Percentiles rank a stretch among this genome's conserved stretches.
phyloP scores from a whole-genome alignment of 2,329 filamentous ascomycete species.

The Diaporthe velutina region DNA sequence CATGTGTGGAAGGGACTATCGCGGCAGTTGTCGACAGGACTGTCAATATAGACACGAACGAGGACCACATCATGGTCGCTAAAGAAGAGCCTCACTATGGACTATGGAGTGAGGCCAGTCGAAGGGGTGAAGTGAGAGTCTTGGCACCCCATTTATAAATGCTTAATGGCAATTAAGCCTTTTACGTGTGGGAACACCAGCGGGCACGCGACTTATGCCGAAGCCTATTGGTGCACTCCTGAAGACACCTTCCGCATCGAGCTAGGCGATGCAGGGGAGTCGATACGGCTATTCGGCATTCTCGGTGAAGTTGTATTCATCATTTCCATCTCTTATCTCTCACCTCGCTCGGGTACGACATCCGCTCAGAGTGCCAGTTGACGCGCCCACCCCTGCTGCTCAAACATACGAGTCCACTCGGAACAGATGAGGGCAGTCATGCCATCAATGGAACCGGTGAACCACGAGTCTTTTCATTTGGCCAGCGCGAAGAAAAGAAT shows the following conservation, averaged over 20 bases:
- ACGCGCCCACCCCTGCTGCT: too few species aligned
- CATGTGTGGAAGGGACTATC: constrained; percentile 39
- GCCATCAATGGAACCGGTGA: too few species aligned
- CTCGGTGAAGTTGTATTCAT: background rate
- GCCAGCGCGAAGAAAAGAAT: too few species aligned
- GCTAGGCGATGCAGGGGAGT: background rate
- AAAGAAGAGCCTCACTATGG: constrained; percentile 2
- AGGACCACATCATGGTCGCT: background rate
- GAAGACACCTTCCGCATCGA: constrained; percentile 2
- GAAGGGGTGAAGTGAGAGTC: background rate
- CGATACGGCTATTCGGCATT: background rate
- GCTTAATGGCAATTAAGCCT: background rate
- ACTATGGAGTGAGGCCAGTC: background rate
- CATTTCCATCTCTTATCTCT: background rate
- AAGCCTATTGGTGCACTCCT: background rate
- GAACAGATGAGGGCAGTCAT: too few species aligned
- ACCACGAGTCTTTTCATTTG: too few species aligned
- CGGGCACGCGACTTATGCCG: background rate
- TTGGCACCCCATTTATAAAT: background rate
- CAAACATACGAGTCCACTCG: too few species aligned
- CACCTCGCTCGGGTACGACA: background rate
- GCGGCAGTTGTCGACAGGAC: constrained; percentile 31
- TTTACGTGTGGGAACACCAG: background rate
- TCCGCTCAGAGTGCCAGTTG: too few species aligned
- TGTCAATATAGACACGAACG: constrained; percentile 3